Base-by-base conservation (phyloP, 108 stramenopile species). In the Poteriospumella lacustris region DNA sequence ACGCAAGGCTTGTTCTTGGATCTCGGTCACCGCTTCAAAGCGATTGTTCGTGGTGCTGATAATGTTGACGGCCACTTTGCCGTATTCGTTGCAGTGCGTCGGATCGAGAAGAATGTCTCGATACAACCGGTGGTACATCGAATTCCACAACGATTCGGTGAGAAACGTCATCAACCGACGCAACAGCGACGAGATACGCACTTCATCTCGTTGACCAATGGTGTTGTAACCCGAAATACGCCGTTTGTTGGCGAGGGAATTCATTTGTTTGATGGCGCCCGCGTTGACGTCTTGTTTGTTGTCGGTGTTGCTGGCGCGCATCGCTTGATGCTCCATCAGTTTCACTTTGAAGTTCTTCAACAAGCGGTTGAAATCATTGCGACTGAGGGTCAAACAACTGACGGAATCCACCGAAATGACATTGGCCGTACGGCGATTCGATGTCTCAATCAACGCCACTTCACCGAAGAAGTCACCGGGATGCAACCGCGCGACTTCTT, bases 381-480 rank as follows among this genome's bases (percentile, higher is more conserved):
- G 70, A 73, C 33, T 73, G 28, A 73, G 42, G 38, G 70, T 73
- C 5, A 73, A 19, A 42, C 70, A 73, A 73, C 12, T 34, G 24
- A 73, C 70, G 31, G 40, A 33, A 29, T 44, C 19, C 28, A 42
- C 42, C 24, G 70, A 73, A 26, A 73, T 73, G 36, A 73, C 70
- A 56, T 73, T 73, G 31, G 70, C 70, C 31, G 70, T 73, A 33
- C 70, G 3, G 3, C 31, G 12, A 56, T 73, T 73, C 5, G 70
- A 73, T 9, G 12, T 15, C 42, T 73, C 70, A 52, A 73, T 73
- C 42, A 73, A 73, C 3, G 70, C 70, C 5, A 73, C 41, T 73
- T 73, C 70, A 73, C 70, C 70, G 33, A 73, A 73, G 31, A 73
- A 73, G 24, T 73, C 70, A 42, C 70, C 70, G 36, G 70, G 12